A percentile compares a stretch with the other conserved stretches of the same genome.
Evolutionary conservation across 805 yeast species (phyloP).

Genomic region (Cyberlindnera subsufficiens): DNA sequence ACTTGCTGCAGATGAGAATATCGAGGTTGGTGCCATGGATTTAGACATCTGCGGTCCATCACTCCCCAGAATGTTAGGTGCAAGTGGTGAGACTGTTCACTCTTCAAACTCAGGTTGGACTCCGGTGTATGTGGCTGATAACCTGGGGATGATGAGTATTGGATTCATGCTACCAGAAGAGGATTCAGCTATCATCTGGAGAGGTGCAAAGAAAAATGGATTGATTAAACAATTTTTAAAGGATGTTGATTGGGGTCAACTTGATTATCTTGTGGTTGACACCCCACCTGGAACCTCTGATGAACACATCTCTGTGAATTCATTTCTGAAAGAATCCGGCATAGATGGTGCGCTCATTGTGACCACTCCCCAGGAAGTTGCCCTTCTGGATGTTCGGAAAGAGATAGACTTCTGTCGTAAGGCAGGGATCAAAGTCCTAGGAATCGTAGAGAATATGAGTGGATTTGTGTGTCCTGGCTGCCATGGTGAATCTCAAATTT

Average conservation of each 20-base stretch:
- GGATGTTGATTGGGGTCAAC: conserved; percentile 91
- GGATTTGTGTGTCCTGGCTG: conserved; percentile 98
- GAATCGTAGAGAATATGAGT: conserved; percentile 95
- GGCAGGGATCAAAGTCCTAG: conserved; percentile 80
- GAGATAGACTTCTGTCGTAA: conserved; percentile 93
- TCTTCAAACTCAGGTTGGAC: conserved; percentile 92
- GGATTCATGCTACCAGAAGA: conserved; percentile 91
- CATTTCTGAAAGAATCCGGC: conserved; percentile 82
- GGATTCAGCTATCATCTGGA: conserved; percentile 94
- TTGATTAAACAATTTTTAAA: conserved; percentile 88
- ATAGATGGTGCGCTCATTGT: conserved; percentile 93
- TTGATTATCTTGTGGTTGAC: conserved; percentile 85
- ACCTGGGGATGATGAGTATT: conserved; percentile 91
- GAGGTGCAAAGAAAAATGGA: conserved; percentile 94
- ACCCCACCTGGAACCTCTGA: conserved; percentile 99
- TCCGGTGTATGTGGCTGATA: conserved; percentile 93
- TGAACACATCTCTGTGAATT: conserved; percentile 88
- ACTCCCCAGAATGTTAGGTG: conserved; percentile 90
- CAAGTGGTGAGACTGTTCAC: conserved; percentile 79
- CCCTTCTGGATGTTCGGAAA: conserved; percentile 88
- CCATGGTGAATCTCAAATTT: conserved; percentile 82
- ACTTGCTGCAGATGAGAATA: conserved; percentile 54
- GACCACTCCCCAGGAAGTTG: conserved; percentile 98
- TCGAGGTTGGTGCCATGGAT: conserved; percentile 96
- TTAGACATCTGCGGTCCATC: conserved; percentile 98